Evolutionary conservation across 2,329 filamentous ascomycete genomes (phyloP).

Genomic region (Calonectria henricotiae): DNA sequence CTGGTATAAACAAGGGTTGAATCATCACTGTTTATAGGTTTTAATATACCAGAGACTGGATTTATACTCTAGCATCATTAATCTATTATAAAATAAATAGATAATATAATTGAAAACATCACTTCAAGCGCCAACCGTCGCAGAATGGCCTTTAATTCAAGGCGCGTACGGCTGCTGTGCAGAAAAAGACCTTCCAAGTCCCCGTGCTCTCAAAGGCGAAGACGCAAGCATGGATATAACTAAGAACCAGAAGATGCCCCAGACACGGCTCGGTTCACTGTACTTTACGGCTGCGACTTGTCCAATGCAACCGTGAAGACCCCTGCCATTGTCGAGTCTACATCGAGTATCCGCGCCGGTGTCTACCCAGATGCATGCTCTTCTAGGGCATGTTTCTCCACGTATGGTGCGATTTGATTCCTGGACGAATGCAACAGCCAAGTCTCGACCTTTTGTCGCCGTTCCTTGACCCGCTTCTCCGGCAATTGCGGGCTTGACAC

Average conservation of each 20-base stretch:
- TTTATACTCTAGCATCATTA: too few relatives aligned
- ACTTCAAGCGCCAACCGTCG: too few relatives aligned
- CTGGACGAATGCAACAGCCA: slow-evolving; percentile 57
- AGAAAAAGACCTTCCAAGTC: slow-evolving; percentile 52
- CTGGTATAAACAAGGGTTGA: too few relatives aligned
- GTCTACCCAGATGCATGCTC: not conserved
- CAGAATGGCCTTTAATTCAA: not conserved
- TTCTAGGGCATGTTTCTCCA: not conserved
- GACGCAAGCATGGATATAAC: slow-evolving; percentile 61
- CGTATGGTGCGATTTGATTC: slow-evolving; percentile 52
- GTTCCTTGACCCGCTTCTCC: slow-evolving; percentile 55
- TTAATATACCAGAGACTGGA: too few relatives aligned
- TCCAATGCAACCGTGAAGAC: slow-evolving; percentile 60
- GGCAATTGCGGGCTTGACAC: slow-evolving; percentile 44
- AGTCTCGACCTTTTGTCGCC: slow-evolving; percentile 63
- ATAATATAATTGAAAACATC: too few relatives aligned
- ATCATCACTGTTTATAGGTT: too few relatives aligned
- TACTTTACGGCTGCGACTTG: slow-evolving; percentile 51
- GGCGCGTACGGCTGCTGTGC: slow-evolving; percentile 59
- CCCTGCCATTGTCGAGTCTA: slow-evolving; percentile 57
- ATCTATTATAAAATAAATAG: too few relatives aligned
- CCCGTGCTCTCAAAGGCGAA: slow-evolving; percentile 53
- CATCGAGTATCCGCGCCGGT: slow-evolving; percentile 52
- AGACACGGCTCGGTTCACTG: slow-evolving; percentile 59
- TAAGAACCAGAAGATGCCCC: slow-evolving; percentile 63